Conservation (phyloP, 805 yeast species). For the Candida argentea region DNA sequence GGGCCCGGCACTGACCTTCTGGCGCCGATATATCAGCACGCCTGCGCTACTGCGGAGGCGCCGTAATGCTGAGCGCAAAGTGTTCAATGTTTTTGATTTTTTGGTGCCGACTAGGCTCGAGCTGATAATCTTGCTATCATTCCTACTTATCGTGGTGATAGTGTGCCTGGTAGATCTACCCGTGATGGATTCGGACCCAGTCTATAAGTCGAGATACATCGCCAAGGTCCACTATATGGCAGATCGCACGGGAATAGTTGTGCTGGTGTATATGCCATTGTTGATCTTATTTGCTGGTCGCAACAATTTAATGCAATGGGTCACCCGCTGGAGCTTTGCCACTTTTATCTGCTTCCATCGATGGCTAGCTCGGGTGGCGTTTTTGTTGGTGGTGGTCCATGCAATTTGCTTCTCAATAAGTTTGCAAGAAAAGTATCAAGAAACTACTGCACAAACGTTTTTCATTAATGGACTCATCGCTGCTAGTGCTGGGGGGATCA, state of each 20-base stretch:
- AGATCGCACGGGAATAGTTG: slow-evolving; percentile 44
- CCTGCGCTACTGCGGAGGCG: slow-evolving; percentile 14
- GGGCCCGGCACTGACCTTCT: slow-evolving; percentile 11
- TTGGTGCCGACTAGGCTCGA: slow-evolving; percentile 29
- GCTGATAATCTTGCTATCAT: slow-evolving; percentile 16
- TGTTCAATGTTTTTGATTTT: slow-evolving; percentile 10
- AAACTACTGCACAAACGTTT: slow-evolving; percentile 10
- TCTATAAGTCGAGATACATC: slow-evolving; percentile 4
- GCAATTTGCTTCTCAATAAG: slow-evolving; percentile 9
- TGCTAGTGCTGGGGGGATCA: slow-evolving; percentile 23
- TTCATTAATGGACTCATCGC: slow-evolving; percentile 21
- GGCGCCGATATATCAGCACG: slow-evolving; percentile 9
- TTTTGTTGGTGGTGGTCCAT: slow-evolving; percentile 10
- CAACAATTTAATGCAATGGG: slow-evolving; percentile 11
- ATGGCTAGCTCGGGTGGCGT: slow-evolving; percentile 12
- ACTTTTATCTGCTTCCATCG: slow-evolving; percentile 13
- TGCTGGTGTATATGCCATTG: slow-evolving; percentile 18
- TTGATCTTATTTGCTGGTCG: slow-evolving; percentile 15
- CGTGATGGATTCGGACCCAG: slow-evolving; percentile 8
- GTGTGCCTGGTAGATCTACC: slow-evolving; percentile 4
- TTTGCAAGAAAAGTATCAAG: neutral
- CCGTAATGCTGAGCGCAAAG: slow-evolving; percentile 11
- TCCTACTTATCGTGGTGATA: slow-evolving; percentile 10
- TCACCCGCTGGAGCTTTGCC: slow-evolving; percentile 7
- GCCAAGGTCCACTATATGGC: slow-evolving; percentile 22